Evolutionary conservation across 2,329 filamentous ascomycete species (phyloP), one percentile per base, ranked within the genome.

Genomic region (Corinectria fuckeliana): DNA sequence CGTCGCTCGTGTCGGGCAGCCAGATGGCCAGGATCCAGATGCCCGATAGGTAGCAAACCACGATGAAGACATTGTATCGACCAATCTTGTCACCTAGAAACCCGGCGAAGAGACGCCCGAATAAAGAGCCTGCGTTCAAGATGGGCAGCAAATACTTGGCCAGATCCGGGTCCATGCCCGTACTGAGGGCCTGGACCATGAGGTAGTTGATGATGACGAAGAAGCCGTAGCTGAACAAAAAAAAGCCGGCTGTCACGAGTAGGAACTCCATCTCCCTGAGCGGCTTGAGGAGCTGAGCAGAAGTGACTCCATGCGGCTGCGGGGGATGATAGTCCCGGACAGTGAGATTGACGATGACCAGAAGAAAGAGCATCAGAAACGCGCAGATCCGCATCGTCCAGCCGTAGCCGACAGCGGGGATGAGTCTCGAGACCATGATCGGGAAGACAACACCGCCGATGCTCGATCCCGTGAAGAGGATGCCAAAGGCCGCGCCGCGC

Each of bases 1-100:
- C 59, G 54, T 10, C 67, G 60, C 11, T 68, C 68, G 30, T 58
- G 39, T 69, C 77, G 0, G 76, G 74, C 20, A 80, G 72, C 77
- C 78, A 80, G 18, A 88, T 72, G 30, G 72, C 78, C 10, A 80
- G 69, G 10, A 75, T 72, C 63, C 72, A 67, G n/a, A 78, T 32
- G 5, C 60, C 69, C 4, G 82, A 77, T 26, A 80, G 57, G 30
- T 74, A 76, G 30, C 79, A 80, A 42, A 84, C 78, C 6, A 82
- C 66, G 23, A 83, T 78, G 47, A 79, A 77, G 28, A 76, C 69
- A 60, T 80, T 80, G 69, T 74, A 79, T 7, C 70, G 69, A n/a
- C 78, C 78, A 10, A 76, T 57, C 44, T 51, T 64, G 67, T 80
- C 78, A 4, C 74, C 72, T 10, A 73, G 26, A 34, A 75, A 48